Base-by-base conservation (phyloP, 2,329 filamentous ascomycete species). In the Dactylella cylindrospora region DNA sequence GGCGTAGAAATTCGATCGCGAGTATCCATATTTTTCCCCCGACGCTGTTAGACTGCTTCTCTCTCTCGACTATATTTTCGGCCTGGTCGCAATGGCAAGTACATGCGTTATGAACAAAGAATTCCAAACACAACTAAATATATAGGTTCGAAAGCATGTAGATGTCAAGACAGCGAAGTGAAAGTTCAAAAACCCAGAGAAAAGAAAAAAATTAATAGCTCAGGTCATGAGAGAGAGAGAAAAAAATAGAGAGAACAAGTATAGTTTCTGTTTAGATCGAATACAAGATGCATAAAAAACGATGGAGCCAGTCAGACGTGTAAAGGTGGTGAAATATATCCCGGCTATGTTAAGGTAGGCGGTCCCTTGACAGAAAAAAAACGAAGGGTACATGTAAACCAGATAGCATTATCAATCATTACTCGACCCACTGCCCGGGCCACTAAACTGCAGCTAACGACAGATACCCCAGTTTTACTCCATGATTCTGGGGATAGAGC, bases 401-500 rank as follows among this genome's bases (percentile, higher is more conserved):
- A 46, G 15, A 46, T 46, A 13, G 38, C 20, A 51, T 29, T 40
- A 51, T 61, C 54, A 61, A 51, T 26, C 36, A 52, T 43, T 39
- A 22, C 35, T 33, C 15, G 55, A 45, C 47, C 54, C 54, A 61
- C 55, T 47, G 26, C 15, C 4, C 10, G 13, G 33, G 54, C 15
- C 29, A 28, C 33, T 38, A 40, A n/a, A 41, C 19, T 53, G 45
- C 43, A 61, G 41, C 41, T 49, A 49, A 46, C 52, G 46, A 35
- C 41, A 6, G n/a, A 40, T 61, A 61, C 55, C 55, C 55, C 55
- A 61, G 55, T 47, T 61, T 61, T 61, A 47, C 47, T 53, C 41
- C 47, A 52, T 52, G 36, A 35, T 47, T 52, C 47, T 51, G 41
- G 54, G 54, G 54, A 51, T 25, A 41, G 36, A 23, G 47, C 54